Base-by-base conservation (phyloP, 495 filamentous ascomycete species). In the Parachaetomium inaequale region DNA sequence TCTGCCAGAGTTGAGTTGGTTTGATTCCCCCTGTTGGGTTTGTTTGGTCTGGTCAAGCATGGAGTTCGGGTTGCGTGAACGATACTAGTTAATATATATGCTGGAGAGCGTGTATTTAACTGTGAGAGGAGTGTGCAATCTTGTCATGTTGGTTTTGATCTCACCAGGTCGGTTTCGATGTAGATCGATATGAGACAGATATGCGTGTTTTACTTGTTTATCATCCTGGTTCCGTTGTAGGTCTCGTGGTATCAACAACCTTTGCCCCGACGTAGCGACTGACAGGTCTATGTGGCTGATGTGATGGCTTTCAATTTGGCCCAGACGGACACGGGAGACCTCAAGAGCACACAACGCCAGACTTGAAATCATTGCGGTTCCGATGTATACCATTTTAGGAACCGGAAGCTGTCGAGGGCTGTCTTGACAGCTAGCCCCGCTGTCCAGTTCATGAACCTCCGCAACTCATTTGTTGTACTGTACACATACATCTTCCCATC, bases 401-500 rank as follows among this genome's bases (percentile, higher is more conserved):
- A 36, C 43, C 53, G 32, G 50, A 40, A 56, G 29, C 19, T 29
- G 52, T 25, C 31, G 19, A n/a, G n/a, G 31, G 29, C 60, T 50
- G 15, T 19, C 59, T 15, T 19, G 14, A 29, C 15, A 15, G 25
- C 29, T 34, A 11, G 17, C 54, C 12, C 36, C 15, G 3, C 43
- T 1, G 8, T 42, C 14, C 31, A 25, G 25, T 47, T 40, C 29
- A 47, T 50, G 28, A 40, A 15, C 52, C 42, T 28, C 6, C 29
- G 26, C 50, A 51, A 43, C 52, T 38, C 53, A 21, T 34, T 55
- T 61, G 36, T 38, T 66, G 36, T 62, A 66, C 23, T 65, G 43
- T 64, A 64, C 63, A 65, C 51, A 58, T 64, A 25, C 62, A 55
- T 53, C 58, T 42, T 59, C 40, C 49, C 14, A 17, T 21, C 19